Percentiles rank a stretch among this genome's conserved stretches.
Conservation (phyloP, 1,284 basidiomycete species). For the Wolfiporia cocos region DNA sequence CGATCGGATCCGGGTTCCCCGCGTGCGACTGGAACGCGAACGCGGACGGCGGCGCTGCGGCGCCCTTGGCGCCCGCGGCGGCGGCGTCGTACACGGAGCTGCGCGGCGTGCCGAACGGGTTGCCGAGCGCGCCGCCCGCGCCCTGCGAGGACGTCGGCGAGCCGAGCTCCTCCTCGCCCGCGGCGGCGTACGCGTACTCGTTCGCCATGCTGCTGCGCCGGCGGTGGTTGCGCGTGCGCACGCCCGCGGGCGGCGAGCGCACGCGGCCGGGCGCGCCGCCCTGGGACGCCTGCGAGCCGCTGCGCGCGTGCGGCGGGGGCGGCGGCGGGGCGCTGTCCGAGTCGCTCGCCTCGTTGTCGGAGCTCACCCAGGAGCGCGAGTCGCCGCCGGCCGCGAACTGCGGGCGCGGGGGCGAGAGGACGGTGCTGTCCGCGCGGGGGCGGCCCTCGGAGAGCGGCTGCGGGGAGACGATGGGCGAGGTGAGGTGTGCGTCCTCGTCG, state of each 20-base stretch:
- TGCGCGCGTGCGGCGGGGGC: too few species aligned
- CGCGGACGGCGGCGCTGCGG: constrained; percentile 31
- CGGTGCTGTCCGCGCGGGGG: constrained; percentile 9
- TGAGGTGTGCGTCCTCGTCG: constrained; percentile 21
- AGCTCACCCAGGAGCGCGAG: constrained; percentile 19
- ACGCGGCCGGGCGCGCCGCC: too few species aligned
- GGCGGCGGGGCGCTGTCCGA: constrained; percentile 20
- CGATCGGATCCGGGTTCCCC: constrained; percentile 52
- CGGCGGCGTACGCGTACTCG: constrained; percentile 15
- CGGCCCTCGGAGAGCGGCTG: constrained; percentile 12
- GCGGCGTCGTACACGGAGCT: constrained; percentile 14
- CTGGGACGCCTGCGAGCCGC: too few species aligned
- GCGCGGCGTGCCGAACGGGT: constrained; percentile 19
- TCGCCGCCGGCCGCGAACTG: constrained; percentile 19
- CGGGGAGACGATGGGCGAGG: constrained; percentile 12
- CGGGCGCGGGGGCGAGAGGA: constrained; percentile 21
- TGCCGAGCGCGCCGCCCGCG: constrained; percentile 7
- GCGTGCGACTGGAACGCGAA: constrained; percentile 55
- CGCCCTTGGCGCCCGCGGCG: constrained; percentile 5
- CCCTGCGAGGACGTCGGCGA: constrained; percentile 6
- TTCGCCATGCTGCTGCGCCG: constrained; percentile 18
- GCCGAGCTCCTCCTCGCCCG: constrained; percentile 3
- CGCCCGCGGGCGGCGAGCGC: constrained; percentile 6
- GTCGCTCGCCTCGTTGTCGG: constrained; percentile 21
- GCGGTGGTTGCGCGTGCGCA: constrained; percentile 17